These are phyloP conservation scores for Pseudogymnoascus sp. DNA, from an alignment of 2,329 filamentous ascomycete species.

Conservation along the genomic window DNA sequence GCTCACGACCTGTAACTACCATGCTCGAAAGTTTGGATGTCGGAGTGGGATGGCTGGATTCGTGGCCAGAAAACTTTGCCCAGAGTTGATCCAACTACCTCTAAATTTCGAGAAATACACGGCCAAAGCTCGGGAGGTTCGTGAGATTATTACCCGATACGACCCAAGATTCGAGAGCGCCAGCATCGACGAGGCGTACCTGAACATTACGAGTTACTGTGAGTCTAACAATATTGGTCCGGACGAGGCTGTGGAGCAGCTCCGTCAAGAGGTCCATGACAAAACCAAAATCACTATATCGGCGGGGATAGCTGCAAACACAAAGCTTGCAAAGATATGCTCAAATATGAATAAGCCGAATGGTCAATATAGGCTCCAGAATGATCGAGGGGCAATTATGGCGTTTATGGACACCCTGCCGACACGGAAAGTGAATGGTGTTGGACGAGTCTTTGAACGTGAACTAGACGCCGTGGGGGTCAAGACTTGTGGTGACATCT, in stretches of 20 bases:
- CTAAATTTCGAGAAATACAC: slow-evolving; percentile 88
- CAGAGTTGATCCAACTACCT: slow-evolving; percentile 72
- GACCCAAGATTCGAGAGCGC: slow-evolving; percentile 88
- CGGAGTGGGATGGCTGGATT: slow-evolving; percentile 95
- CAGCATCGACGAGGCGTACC: slow-evolving; percentile 91
- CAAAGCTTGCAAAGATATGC: slow-evolving; percentile 89
- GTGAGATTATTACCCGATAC: slow-evolving; percentile 76
- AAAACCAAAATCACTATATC: slow-evolving; percentile 82
- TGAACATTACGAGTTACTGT: slow-evolving; percentile 91
- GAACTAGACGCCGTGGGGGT: slow-evolving; percentile 84
- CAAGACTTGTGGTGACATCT: slow-evolving; percentile 84
- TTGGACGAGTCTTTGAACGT: slow-evolving; percentile 89
- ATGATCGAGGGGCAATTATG: slow-evolving; percentile 69
- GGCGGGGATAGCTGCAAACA: slow-evolving; percentile 88
- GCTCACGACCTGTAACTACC: slow-evolving; percentile 72
- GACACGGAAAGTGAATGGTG: slow-evolving; percentile 85
- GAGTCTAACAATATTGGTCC: slow-evolving; percentile 59
- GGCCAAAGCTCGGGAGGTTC: slow-evolving; percentile 81
- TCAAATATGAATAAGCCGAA: slow-evolving; percentile 97
- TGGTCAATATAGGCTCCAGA: slow-evolving; percentile 74
- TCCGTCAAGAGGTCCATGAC: slow-evolving; percentile 70
- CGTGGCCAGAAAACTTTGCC: slow-evolving; percentile 90
- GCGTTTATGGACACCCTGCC: slow-evolving; percentile 78
- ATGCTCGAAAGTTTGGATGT: slow-evolving; percentile 82
- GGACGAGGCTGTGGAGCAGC: slow-evolving; percentile 67